Evolutionary conservation across 2,329 filamentous ascomycete genomes (phyloP).

Genomic region (Exophiala viscosa): DNA sequence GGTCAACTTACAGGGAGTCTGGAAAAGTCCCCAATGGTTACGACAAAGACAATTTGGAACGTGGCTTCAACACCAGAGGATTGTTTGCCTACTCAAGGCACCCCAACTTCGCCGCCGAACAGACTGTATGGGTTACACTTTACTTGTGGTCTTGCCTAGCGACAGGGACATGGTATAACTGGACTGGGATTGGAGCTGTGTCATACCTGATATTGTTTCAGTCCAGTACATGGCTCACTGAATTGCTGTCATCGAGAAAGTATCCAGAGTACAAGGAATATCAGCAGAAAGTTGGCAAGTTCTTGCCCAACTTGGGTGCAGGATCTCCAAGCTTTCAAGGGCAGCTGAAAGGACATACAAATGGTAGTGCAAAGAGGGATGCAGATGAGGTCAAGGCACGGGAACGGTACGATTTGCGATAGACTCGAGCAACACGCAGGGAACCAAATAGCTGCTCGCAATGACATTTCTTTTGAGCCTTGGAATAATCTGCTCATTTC

Average conservation of each 20-base stretch:
- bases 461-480: background rate
- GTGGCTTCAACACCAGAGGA: constrained; percentile 80
- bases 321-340: constrained; percentile 3
- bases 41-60: constrained; percentile 72
- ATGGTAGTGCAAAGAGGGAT: constrained; percentile 1
- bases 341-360: background rate
- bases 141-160: constrained; percentile 85
- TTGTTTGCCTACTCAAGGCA: constrained; percentile 87
- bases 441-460: background rate
- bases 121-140: constrained; percentile 79
- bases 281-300: constrained; percentile 75
- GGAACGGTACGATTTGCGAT: constrained; percentile 16
- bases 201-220: constrained; percentile 79
- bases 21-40: constrained; percentile 66
- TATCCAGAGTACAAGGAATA: constrained; percentile 87
- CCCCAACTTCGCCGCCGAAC: constrained; percentile 92
- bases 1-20: constrained; percentile 68
- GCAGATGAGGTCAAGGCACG: constrained; percentile 12
- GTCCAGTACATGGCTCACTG: constrained; percentile 82
- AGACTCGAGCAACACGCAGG: too few relatives aligned
- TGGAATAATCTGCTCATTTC: too few relatives aligned
- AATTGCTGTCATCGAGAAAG: constrained; percentile 73
- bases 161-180: constrained; percentile 69
- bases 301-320: constrained; percentile 58
- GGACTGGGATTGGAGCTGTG: constrained; percentile 68